phyloP scores from a whole-genome alignment of 2,329 filamentous ascomycete species.

The Neonectria faginata region DNA sequence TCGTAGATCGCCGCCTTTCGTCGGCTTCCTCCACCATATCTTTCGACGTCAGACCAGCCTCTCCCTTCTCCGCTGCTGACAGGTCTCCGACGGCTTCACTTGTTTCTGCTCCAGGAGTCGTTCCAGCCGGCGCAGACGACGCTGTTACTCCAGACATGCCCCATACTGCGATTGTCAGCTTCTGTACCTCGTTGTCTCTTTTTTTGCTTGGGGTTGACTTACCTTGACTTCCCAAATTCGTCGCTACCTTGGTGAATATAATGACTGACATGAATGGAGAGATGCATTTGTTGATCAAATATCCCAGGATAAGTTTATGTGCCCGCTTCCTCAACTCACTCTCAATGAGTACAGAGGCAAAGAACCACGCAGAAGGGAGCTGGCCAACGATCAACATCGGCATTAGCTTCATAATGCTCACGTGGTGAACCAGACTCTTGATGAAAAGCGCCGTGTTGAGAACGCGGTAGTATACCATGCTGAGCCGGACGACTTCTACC shows the following conservation, averaged over 20 bases:
- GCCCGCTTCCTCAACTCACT: constrained; percentile 30
- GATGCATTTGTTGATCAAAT: constrained; percentile 37
- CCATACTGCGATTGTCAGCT: constrained; percentile 27
- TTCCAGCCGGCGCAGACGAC: constrained; percentile 28
- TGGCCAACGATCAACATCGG: constrained; percentile 37
- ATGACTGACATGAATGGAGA: constrained; percentile 39
- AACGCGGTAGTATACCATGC: constrained; percentile 51
- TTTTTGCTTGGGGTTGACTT: not conserved
- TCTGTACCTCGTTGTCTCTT: too few species aligned
- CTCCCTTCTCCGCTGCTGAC: constrained; percentile 31
- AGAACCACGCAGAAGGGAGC: constrained; percentile 36
- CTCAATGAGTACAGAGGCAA: constrained; percentile 35
- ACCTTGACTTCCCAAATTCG: constrained; percentile 38
- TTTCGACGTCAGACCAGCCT: not conserved
- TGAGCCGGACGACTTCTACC: constrained; percentile 48
- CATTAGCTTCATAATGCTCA: constrained; percentile 29
- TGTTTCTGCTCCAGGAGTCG: not conserved
- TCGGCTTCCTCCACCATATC: not conserved
- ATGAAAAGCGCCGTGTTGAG: constrained; percentile 49
- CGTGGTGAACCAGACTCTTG: constrained; percentile 15
- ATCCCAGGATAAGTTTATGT: constrained; percentile 36
- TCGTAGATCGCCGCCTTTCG: not conserved
- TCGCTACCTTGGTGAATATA: constrained; percentile 43
- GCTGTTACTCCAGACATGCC: constrained; percentile 41
- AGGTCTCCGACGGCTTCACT: constrained; percentile 6